phyloP scores from a whole-genome alignment of 2,329 filamentous ascomycete species.

The Cordyceps cateniannulata region DNA sequence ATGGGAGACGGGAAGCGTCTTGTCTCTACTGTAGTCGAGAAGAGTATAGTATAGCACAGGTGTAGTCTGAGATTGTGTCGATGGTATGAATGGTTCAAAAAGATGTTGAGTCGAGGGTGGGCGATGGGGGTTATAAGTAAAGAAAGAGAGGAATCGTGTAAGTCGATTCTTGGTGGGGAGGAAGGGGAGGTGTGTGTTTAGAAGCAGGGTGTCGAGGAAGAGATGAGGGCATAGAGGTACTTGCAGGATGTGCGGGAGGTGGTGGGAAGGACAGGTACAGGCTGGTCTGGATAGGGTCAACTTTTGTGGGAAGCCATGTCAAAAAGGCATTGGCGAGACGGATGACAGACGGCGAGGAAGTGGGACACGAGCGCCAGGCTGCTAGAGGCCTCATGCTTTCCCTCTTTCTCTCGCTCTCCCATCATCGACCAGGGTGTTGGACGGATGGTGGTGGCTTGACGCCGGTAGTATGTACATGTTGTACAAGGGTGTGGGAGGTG shows the following conservation, averaged over 20 bases:
- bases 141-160: not conserved
- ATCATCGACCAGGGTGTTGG: not conserved
- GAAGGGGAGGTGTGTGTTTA: not conserved
- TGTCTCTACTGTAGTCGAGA: slow-evolving; percentile 3
- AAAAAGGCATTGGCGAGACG: not conserved
- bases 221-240: not conserved
- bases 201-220: not conserved
- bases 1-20: not conserved
- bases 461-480: not conserved
- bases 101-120: not conserved
- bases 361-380: not conserved
- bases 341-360: not conserved
- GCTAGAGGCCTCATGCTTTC: not conserved
- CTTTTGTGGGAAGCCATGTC: not conserved
- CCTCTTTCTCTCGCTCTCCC: not conserved
- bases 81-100: not conserved
- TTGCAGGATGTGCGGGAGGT: not conserved
- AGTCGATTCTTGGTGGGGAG: not conserved
- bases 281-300: not conserved
- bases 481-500: not conserved
- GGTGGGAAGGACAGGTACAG: not conserved
- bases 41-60: not conserved
- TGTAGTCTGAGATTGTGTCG: not conserved
- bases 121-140: slow-evolving; percentile 3
- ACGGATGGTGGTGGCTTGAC: not conserved